Base-by-base conservation (phyloP, 1,284 basidiomycete genomes). In the Pseudozyma tsukubaensis region DNA sequence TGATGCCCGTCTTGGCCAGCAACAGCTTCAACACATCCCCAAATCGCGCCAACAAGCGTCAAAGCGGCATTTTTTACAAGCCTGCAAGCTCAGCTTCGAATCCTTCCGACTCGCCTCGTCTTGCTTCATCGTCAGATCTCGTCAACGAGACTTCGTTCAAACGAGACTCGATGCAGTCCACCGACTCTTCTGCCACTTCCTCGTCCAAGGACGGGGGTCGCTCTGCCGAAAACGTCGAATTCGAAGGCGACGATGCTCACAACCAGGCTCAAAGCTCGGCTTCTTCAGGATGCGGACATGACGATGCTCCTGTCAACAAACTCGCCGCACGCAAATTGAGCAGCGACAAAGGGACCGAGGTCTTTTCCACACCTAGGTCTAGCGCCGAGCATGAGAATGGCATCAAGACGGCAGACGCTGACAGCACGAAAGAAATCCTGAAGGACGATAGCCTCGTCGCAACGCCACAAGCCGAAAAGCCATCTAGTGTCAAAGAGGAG, bases 151-250 rank as follows among this genome's bases (percentile, higher is more conserved):
- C 40, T 24, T 40, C 57, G 1, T 57, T 49, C 16, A 64, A 69
- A n/a, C 58, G 66, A 21, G 49, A 60, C 56, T 70, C 62, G 45
- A 74, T 64, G 59, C 49, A 65, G 37, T 76, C 68, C 19, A 72
- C 44, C n/a, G 53, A 60, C 52, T 72, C 69, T 49, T 68, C 69
- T 9, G 57, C 63, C 32, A 58, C 65, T 35, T 59, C 59, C 24
- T 72, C 69, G 35, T 67, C 69, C 44, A 65, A 59, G 56, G 61
- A 42, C 39, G 63, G 34, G 1, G 50, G 62, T 12, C 48, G 50
- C 18, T 71, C 58, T n/a, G 40, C 58, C 32, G 69, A 67, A n/a
- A 59, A 67, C 44, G 58, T 65, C 54, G 68, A 67, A 14, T 72
- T 67, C 34, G 69, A 72, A 18, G 59, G 55, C 44, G 67, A 70